These are phyloP conservation scores for Hypoxylon lienhwacheense DNA, from an alignment of 495 filamentous ascomycete species.

Conservation along the genomic window DNA sequence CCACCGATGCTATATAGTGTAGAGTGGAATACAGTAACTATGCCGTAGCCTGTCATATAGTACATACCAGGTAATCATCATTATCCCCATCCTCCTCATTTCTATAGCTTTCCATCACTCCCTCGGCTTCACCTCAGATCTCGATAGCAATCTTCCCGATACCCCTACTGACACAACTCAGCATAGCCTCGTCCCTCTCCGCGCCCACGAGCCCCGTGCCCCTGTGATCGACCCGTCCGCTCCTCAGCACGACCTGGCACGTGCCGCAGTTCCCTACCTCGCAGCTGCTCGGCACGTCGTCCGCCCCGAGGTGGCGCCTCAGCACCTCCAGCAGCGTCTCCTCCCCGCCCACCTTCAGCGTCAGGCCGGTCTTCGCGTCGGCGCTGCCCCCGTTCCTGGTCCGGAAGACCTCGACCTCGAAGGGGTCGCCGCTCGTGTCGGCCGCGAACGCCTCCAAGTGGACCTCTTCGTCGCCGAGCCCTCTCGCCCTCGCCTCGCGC, in stretches of 20 bases:
- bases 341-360: constrained; percentile 44
- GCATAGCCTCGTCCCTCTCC: constrained; percentile 47
- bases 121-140: constrained; percentile 34
- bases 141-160: constrained; percentile 51
- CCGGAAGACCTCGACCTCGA: constrained; percentile 51
- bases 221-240: constrained; percentile 56
- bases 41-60: no score
- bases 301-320: constrained; percentile 43
- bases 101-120: neutral
- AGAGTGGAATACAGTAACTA: no score
- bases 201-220: constrained; percentile 52
- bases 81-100: no score
- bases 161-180: constrained; percentile 54
- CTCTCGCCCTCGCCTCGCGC: constrained; percentile 38
- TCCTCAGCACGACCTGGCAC: constrained; percentile 53
- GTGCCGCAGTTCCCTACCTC: constrained; percentile 63
- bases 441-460: constrained; percentile 60
- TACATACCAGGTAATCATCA: no score
- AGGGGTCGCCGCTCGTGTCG: constrained; percentile 56
- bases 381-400: no score
- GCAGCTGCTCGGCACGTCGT: constrained; percentile 52
- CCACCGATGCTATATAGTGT: no score
- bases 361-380: constrained; percentile 15
- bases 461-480: constrained; percentile 49
- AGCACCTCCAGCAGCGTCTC: constrained; percentile 51